phyloP scores from a whole-genome alignment of 176 grass and related monocot species.

The Poa pratensis region DNA sequence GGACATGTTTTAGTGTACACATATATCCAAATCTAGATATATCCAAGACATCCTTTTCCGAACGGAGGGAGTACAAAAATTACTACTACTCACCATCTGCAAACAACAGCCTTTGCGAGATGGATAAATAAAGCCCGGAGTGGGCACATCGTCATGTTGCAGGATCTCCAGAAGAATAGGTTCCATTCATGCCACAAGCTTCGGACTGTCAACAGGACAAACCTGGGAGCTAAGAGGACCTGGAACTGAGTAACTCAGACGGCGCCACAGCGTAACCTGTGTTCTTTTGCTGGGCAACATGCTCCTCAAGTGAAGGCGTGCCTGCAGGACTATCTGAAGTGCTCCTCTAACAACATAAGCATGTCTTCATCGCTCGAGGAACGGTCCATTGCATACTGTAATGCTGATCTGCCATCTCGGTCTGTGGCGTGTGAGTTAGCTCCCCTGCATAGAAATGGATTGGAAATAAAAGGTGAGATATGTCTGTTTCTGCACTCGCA shows the following conservation, averaged over 20 bases:
- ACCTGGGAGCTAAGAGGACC: neutral
- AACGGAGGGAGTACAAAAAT: too few species aligned
- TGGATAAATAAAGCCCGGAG: conserved; percentile 47
- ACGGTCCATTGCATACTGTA: conserved; percentile 78
- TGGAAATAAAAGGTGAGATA: conserved; percentile 16
- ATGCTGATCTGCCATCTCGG: conserved; percentile 71
- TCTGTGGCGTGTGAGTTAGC: conserved; percentile 69
- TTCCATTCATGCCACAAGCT: conserved; percentile 35
- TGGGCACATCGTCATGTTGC: conserved; percentile 19
- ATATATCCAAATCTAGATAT: too few species aligned
- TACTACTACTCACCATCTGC: conserved; percentile 58
- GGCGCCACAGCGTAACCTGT: neutral
- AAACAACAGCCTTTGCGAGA: conserved; percentile 54
- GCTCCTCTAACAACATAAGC: conserved; percentile 78
- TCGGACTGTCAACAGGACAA: conserved; percentile 14
- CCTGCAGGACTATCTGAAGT: conserved; percentile 60
- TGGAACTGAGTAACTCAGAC: conserved; percentile 25
- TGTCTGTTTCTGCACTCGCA: neutral
- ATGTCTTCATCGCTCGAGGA: conserved; percentile 79
- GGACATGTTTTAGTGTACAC: too few species aligned
- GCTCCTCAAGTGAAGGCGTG: conserved; percentile 11
- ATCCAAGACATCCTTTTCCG: too few species aligned
- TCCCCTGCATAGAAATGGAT: conserved; percentile 61
- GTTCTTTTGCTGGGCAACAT: conserved; percentile 19
- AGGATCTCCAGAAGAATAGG: conserved; percentile 34